Evolutionary conservation across 495 filamentous ascomycete species (phyloP), one percentile per base, ranked within the genome.

Genomic region (Endocarpon pusillum): DNA sequence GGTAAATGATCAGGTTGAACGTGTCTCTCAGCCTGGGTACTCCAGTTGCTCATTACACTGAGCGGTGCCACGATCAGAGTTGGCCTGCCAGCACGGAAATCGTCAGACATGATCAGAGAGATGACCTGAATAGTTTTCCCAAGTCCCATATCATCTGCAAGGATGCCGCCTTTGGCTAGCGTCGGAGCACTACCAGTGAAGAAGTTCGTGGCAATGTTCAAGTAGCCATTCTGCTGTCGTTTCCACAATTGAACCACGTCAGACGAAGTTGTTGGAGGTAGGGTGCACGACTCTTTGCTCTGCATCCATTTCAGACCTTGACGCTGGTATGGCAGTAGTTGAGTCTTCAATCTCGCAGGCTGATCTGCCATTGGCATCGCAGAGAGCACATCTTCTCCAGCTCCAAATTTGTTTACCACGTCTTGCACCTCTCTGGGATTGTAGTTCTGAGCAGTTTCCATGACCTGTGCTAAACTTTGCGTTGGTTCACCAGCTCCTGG

Each of bases 61-160:
- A 91, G 69, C 0, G 86, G 86, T 2, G 81, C 71, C 21, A 93
- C 62, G 38, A 94, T 89, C 19, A 94, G 59, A 3, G 84, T 89
- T 15, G 66, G 61, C 10, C 68, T 71, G 14, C 61, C 48, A 3
- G 56, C 51, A 15, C 28, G 28, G 4, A 4, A 4, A 0, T 32
- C 39, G 40, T 78, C 71, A 4, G 75, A 67, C 40, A 84, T 52
- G 26, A 94, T 78, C 19, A 92, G 48, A 33, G 80, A 76, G 37
- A 94, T 89, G 24, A 83, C 69, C 50, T 93, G 81, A 4, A 94
- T 63, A 1, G 86, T 94, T 54, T 96, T 94, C 10, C 86, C 86
- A 4, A 94, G 59, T 3, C 86, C 86, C 86, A 94, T 94, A 42
- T 94, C 86, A 51, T 94, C 86, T 17, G 82, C 82, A 9, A 93